Percentiles rank a stretch among this genome's conserved stretches.
phyloP scores from a whole-genome alignment of 352 stramenopile species.

The Phytophthora podocarpi region DNA sequence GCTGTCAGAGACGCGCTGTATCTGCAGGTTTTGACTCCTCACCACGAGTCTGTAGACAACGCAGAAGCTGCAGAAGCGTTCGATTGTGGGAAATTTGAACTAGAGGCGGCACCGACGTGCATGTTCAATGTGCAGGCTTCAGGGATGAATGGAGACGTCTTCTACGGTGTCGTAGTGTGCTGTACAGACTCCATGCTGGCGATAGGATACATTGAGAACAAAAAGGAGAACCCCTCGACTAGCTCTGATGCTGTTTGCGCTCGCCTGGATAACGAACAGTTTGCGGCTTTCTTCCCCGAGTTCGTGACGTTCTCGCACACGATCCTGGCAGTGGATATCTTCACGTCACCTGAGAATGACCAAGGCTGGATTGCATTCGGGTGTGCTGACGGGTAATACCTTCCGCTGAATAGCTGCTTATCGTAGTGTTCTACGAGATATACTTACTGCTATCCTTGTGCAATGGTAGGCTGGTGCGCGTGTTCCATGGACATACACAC shows the following conservation, averaged over 20 bases:
- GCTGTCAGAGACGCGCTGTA: constrained; percentile 41
- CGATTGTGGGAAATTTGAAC: constrained; percentile 50
- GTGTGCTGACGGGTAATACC: constrained; percentile 67
- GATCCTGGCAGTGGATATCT: constrained; percentile 55
- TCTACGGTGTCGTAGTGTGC: constrained; percentile 72
- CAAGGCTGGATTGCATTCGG: constrained; percentile 62
- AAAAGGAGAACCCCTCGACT: constrained; percentile 5
- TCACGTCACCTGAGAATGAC: constrained; percentile 27
- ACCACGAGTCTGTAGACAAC: constrained; percentile 8
- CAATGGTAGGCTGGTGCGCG: constrained; percentile 46
- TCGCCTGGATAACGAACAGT: constrained; percentile 64
- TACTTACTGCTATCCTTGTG: constrained; percentile 1
- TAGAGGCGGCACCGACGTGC: constrained; percentile 54
- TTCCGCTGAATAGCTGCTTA: not conserved
- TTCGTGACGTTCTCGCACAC: constrained; percentile 62
- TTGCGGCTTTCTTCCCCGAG: constrained; percentile 73
- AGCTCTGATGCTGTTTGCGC: constrained; percentile 30
- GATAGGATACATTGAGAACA: constrained; percentile 65
- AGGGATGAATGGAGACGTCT: constrained; percentile 36
- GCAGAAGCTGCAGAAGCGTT: constrained; percentile 8
- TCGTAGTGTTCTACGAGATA: not conserved
- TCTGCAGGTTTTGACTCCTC: constrained; percentile 33
- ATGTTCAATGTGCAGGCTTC: constrained; percentile 54
- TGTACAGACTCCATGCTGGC: constrained; percentile 57
- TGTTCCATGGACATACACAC: constrained; percentile 48